Evolutionary conservation across 495 filamentous ascomycete genomes (phyloP), one percentile per base, ranked within the genome.

Genomic region (Halenospora varia): DNA sequence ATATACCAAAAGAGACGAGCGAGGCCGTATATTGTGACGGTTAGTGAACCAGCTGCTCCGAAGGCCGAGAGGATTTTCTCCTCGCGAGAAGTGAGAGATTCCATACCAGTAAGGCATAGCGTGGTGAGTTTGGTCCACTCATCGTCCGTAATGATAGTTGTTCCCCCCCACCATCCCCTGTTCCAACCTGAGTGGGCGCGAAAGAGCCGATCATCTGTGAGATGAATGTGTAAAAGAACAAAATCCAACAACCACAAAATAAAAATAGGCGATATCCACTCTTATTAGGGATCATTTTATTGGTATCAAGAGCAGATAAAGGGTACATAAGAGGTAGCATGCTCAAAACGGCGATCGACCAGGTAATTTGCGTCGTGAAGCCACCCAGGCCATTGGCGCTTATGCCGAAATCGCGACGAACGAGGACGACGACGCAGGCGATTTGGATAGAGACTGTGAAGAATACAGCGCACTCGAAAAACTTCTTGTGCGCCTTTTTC

Each of bases 381-480:
- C 60, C 68, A 6, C 68, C 70, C 50, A 69, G 60, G 20, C 63
- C 63, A 15, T 44, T 57, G 8, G 66, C 57, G 41, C 48, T 66
- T 45, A 70, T 61, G n/a, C 66, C 69, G 48, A 71, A 70, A 60
- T 73, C 69, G 25, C 64, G 57, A 4, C 60, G 58, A 1, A 64
- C 55, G 10, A 75, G 64, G 8, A 67, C 63, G 35, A 69, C 56
- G 45, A 70, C 64, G 41, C 64, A 69, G 3, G 72, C 65, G 17
- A 75, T 57, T 54, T 75, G 72, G 29, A 73, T 63, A 10, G 65
- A 61, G 22, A 68, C 58, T 17, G 67, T 58, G 51, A 75, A 71
- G 63, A 71, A 71, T 11, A 64, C 48, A 9, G 70, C 65, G 35
- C 62, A 63, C 59, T 71, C 65, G 48, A 65, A 65, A 56, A 66